Conservation (phyloP, 768 basidiomycete genomes). For the Tulasnella sp. region DNA sequence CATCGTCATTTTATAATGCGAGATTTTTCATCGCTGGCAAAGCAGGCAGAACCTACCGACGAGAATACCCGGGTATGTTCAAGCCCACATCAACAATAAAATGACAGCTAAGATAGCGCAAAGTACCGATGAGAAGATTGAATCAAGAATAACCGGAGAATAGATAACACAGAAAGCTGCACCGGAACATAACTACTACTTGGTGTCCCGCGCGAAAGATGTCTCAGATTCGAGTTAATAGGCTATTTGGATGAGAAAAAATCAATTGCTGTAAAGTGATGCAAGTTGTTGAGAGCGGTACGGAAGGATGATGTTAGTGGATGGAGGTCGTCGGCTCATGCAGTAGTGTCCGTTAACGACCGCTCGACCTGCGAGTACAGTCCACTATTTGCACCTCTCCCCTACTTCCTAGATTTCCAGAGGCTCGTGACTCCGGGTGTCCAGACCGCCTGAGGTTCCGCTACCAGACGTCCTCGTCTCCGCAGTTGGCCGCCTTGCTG, state of each 20-base stretch:
- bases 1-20: neutral
- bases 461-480: constrained; percentile 43
- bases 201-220: neutral
- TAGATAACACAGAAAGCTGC: neutral
- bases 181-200: neutral
- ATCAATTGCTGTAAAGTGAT: neutral
- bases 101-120: neutral
- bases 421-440: constrained; percentile 79
- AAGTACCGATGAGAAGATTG: neutral
- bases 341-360: neutral
- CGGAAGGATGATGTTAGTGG: neutral
- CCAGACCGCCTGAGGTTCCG: constrained; percentile 55
- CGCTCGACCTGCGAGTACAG: neutral
- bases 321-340: neutral
- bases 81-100: constrained; percentile 2
- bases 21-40: neutral
- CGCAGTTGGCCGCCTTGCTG: constrained; percentile 35
- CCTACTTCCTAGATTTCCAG: constrained; percentile 57
- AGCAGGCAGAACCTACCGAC: neutral
- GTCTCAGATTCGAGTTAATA: neutral
- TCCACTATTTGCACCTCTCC: neutral
- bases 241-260: neutral
- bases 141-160: neutral
- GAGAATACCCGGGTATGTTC: neutral
- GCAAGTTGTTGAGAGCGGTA: neutral